These are phyloP conservation scores for Epichloe uncinata DNA, from an alignment of 2,329 filamentous ascomycete species.

Conservation along the genomic window DNA sequence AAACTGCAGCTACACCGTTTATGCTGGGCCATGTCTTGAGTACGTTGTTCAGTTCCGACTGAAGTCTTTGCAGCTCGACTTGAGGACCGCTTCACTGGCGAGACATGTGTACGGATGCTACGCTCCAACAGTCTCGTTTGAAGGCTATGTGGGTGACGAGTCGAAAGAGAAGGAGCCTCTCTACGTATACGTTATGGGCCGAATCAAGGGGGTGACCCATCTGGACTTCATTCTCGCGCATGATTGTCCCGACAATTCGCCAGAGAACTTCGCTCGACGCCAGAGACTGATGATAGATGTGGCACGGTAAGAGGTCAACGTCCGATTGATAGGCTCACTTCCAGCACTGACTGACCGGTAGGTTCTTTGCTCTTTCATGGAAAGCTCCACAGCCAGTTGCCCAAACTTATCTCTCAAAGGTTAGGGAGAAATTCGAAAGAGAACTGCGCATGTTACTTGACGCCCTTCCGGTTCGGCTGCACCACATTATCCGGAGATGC, in stretches of 20 bases:
- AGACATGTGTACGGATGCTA: slow-evolving; percentile 10
- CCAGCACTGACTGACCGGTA: slow-evolving; percentile 8
- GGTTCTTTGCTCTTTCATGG: slow-evolving; percentile 28
- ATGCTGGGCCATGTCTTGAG: background rate
- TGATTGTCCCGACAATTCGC: background rate
- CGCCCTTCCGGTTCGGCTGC: slow-evolving; percentile 22
- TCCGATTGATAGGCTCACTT: background rate
- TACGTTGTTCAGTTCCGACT: slow-evolving; percentile 7
- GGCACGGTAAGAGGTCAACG: slow-evolving; percentile 1
- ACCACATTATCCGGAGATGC: slow-evolving; percentile 16
- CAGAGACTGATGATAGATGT: background rate
- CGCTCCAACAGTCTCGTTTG: background rate
- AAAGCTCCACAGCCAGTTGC: slow-evolving; percentile 19
- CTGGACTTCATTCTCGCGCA: background rate
- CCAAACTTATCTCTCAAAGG: slow-evolving; percentile 12
- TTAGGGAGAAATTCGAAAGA: slow-evolving; percentile 15
- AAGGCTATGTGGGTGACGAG: background rate
- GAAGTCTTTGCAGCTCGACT: slow-evolving; percentile 2
- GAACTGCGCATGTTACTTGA: slow-evolving; percentile 20
- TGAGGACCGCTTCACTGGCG: background rate
- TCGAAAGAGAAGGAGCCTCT: background rate
- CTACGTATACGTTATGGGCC: background rate
- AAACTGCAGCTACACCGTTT: too few relatives aligned
- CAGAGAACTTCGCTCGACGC: background rate
- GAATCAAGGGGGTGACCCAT: background rate